phyloP scores from a whole-genome alignment of 78 protist species.

The Anaeramoeba flamelloides region DNA sequence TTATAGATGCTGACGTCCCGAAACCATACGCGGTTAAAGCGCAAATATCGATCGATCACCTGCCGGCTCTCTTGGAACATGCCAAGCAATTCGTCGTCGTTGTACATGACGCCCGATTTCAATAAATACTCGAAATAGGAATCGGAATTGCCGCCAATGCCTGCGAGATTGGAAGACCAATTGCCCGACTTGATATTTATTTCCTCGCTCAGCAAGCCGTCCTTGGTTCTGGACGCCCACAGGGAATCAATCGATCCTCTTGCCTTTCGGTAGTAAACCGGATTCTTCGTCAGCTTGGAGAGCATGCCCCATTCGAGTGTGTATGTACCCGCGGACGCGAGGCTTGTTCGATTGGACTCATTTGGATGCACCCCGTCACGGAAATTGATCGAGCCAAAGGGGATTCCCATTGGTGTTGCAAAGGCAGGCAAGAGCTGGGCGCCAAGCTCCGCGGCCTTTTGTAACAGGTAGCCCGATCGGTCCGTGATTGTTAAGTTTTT shows the following conservation, averaged over 20 bases:
- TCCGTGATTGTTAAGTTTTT: background rate
- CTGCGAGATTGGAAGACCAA: constrained; percentile 22
- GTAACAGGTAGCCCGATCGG: constrained; percentile 33
- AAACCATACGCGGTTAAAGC: background rate
- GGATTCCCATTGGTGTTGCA: constrained; percentile 71
- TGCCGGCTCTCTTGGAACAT: constrained; percentile 6
- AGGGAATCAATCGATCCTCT: constrained; percentile 27
- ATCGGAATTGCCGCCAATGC: constrained; percentile 66
- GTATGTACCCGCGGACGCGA: constrained; percentile 68
- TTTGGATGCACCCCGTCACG: constrained; percentile 47
- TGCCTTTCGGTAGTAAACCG: constrained; percentile 15
- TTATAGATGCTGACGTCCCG: constrained; percentile 8
- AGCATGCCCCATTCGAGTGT: constrained; percentile 54
- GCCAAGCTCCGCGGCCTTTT: constrained; percentile 54
- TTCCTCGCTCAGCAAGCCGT: background rate
- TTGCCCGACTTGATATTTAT: background rate
- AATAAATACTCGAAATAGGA: constrained; percentile 66
- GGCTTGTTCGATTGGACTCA: constrained; percentile 42
- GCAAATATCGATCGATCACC: background rate
- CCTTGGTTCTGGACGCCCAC: constrained; percentile 38
- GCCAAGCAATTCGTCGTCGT: constrained; percentile 29
- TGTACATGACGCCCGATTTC: constrained; percentile 38
- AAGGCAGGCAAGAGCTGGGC: constrained; percentile 62
- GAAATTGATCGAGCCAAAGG: constrained; percentile 66
- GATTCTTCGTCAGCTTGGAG: constrained; percentile 30